Evolutionary conservation across 768 basidiomycete genomes (phyloP), one percentile per base, ranked within the genome.

Genomic region (Mycena albidolilacea): DNA sequence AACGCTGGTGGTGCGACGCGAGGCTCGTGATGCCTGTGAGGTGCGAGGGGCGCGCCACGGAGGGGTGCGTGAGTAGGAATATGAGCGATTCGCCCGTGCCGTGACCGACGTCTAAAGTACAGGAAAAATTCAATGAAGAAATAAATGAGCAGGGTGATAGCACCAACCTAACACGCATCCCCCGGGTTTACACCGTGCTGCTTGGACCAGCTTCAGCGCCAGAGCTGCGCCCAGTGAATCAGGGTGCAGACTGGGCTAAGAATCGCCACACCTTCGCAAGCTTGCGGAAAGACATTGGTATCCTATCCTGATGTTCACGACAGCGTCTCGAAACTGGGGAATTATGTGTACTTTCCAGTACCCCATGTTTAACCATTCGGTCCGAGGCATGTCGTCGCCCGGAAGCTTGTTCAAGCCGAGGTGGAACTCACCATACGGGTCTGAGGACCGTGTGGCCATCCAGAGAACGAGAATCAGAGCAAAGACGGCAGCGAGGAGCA

Each of bases 341-440:
- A 12, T n/a, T 35, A 41, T 39, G 30, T 19, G 6, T 59, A 90
- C 91, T 86, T 87, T 87, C 92, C 91, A 92, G 72, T 85, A 90
- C 5, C 91, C 91, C 89, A 92, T 90, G 80, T 93, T 92, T 43
- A 92, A 80, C 92, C 91, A 92, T 80, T 93, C 90, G 1, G 91
- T 92, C 19, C 74, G 62, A 12, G 78, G 75, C 30, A 84, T 84
- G 15, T 80, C 81, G 23, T 87, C 81, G 35, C n/a, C 39, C 15
- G 64, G 60, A 23, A 82, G 67, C 69, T 79, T 80, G 78, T 92
- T 92, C 67, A 92, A 80, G 1, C 82, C 72, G 15, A 90, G 80
- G 77, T 93, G 91, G 72, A 90, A 92, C 3, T 89, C 78, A 9
- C 89, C 87, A 77, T 92, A 93, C 14, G 89, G 89, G 73, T 91